Evolutionary conservation across 2,329 filamentous ascomycete genomes (phyloP).

Genomic region (Apiospora malaysiana): DNA sequence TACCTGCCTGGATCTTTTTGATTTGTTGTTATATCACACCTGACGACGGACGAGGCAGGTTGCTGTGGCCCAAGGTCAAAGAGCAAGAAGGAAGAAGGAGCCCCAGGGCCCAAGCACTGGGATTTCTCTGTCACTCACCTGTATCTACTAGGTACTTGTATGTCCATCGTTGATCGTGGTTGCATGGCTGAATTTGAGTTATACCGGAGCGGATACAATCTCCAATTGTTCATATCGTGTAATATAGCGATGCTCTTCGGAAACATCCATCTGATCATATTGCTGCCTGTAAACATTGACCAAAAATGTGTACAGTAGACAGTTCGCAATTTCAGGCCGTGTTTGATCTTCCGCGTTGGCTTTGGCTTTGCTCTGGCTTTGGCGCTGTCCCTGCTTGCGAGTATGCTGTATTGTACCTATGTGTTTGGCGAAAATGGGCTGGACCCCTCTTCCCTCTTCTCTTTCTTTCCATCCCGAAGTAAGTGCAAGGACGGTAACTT

Average conservation of each 20-base stretch:
- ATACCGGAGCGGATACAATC: neutral
- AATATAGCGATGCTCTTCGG: neutral
- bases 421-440: too few relatives aligned
- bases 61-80: neutral
- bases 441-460: too few relatives aligned
- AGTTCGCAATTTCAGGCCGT: neutral
- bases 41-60: neutral
- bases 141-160: too few relatives aligned
- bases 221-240: neutral
- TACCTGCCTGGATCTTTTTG: too few relatives aligned
- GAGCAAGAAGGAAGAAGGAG: neutral
- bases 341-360: neutral
- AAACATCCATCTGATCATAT: neutral
- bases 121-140: neutral
- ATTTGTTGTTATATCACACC: neutral
- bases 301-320: neutral
- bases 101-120: neutral
- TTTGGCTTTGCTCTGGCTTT: neutral
- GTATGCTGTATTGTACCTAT: too few relatives aligned
- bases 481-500: too few relatives aligned
- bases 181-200: conserved; percentile 6
- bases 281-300: neutral
- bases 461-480: too few relatives aligned
- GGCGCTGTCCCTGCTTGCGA: neutral
- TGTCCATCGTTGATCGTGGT: neutral